These are phyloP conservation scores for Amanita muscaria DNA, from an alignment of 768 basidiomycete species.

Conservation along the genomic window DNA sequence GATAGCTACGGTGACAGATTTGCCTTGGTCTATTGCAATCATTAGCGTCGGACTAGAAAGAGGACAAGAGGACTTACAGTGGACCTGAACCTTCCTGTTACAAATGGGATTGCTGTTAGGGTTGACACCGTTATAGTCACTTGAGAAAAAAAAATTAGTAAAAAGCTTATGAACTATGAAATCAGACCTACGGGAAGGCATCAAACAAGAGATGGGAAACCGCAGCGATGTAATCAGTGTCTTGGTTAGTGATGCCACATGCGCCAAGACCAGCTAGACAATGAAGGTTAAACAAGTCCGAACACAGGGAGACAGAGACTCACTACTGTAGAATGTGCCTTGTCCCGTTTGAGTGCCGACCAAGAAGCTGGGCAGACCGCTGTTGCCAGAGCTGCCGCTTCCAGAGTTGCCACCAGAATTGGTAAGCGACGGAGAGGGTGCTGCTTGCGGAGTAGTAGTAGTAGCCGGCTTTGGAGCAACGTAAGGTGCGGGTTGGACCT, in stretches of 20 bases:
- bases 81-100: constrained; percentile 31
- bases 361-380: constrained; percentile 38
- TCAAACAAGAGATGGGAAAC: constrained; percentile 51
- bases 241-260: constrained; percentile 50
- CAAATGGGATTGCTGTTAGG: constrained; percentile 77
- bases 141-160: constrained; percentile 18
- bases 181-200: constrained; percentile 42
- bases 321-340: constrained; percentile 46
- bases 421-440: constrained; percentile 11
- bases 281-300: constrained; percentile 7
- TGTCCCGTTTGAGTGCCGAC: constrained; percentile 42
- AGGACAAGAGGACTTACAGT: constrained; percentile 35
- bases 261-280: constrained; percentile 49
- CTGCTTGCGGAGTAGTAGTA: constrained; percentile 13
- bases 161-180: not conserved
- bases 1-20: constrained; percentile 37
- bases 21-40: constrained; percentile 38
- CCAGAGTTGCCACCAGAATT: constrained; percentile 7
- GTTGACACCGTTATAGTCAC: constrained; percentile 48
- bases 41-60: constrained; percentile 5
- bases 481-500: no score
- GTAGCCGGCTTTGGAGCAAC: no score
- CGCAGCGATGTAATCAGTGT: constrained; percentile 47
- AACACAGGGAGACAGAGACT: constrained; percentile 12
- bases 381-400: no score